Base-by-base conservation (phyloP, 352 stramenopile species). In the Phytopythium aichiense region DNA sequence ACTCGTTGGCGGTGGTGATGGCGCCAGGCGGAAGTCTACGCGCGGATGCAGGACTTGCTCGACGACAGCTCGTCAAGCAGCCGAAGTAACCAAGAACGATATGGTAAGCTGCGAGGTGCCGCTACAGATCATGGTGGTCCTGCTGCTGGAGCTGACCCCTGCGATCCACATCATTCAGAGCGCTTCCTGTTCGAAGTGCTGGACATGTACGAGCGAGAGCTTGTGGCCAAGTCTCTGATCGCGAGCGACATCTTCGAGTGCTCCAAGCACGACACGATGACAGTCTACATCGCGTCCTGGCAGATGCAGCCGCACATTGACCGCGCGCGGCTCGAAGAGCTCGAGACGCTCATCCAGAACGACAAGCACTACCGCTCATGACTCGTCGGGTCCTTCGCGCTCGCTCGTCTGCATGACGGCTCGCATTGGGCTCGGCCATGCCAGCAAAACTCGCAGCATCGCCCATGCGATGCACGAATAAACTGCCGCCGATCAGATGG, bases 261-360 rank as follows among this genome's bases (percentile, higher is more conserved):
- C 61, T 54, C 61, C 8, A 81, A 80, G 23, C 81, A 94, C 71
- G 76, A 91, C 23, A 87, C 69, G 0, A 71, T 90, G 60, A 89
- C 76, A 11, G 20, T 95, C 1, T 95, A 95, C 62, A 70, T 95
- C 46, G 82, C 86, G 6, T 84, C 82, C 9, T 93, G 86, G 86
- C 84, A 95, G 67, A 95, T 95, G 86, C 86, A 95, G 73, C 82
- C 86, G 18, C 81, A 89, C 35, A 72, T 95, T 37, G 72, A 91
- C 60, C 73, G 73, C 9, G 55, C 62, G 40, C 84, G 81, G 23
- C 69, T 92, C 9, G 78, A 89, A 18, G 83, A 92, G 66, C 65
- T 92, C 11, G 67, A 87, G 54, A 68, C 72, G 38, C 56, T 91
- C 33, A 69, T 92, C 50, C 71, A 86, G 59, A 84, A 89, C 54